Evolutionary conservation across 768 basidiomycete genomes (phyloP).

Genomic region (Boletus insuetus): DNA sequence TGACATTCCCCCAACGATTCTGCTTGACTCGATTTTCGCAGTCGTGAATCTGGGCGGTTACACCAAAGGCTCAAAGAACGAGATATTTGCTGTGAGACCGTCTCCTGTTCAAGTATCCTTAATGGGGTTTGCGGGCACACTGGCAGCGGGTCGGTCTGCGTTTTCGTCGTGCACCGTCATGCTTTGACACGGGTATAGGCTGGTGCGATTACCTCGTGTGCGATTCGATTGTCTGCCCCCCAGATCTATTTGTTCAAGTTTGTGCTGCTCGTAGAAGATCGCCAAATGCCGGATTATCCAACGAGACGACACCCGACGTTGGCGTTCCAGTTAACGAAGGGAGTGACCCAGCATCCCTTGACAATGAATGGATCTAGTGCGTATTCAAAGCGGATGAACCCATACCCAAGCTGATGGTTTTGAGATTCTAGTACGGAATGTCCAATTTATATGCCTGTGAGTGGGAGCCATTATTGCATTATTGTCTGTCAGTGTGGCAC

Average conservation of each 20-base stretch:
- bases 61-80: conserved; percentile 51
- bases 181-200: conserved; percentile 24
- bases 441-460: conserved; percentile 46
- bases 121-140: conserved; percentile 52
- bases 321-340: conserved; percentile 37
- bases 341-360: conserved; percentile 39
- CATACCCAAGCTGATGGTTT: conserved; percentile 2
- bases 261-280: conserved; percentile 21
- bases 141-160: conserved; percentile 33
- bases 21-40: conserved; percentile 12
- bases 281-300: not conserved
- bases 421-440: conserved; percentile 37
- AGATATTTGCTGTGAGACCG: conserved; percentile 49
- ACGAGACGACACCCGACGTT: conserved; percentile 14
- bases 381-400: conserved; percentile 15
- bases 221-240: conserved; percentile 45
- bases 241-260: conserved; percentile 35
- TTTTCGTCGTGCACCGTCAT: not conserved
- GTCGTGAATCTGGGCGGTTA: conserved; percentile 49
- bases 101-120: conserved; percentile 48
- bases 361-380: conserved; percentile 44
- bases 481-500: not conserved
- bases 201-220: conserved; percentile 50
- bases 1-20: not conserved
- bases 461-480: conserved; percentile 2